Percentiles rank a stretch among this genome's conserved stretches.
Evolutionary conservation across 148 eudicot species (phyloP).

Genomic region (Cornus controversa): DNA sequence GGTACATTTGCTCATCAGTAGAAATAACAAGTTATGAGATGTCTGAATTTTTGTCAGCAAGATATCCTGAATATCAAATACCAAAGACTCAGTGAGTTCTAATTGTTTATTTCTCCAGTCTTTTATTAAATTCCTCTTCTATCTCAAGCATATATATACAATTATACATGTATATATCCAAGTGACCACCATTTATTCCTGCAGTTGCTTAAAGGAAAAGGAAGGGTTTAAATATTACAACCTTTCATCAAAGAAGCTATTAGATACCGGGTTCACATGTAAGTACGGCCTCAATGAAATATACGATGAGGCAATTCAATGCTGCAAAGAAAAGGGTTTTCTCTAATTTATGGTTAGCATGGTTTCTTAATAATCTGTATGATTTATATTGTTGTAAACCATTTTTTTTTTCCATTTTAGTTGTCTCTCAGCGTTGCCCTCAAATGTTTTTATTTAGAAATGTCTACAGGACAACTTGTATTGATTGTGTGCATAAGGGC

Average conservation of each 20-base stretch:
- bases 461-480: background rate
- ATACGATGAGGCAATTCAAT: constrained; percentile 23
- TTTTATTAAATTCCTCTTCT: background rate
- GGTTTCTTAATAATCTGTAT: background rate
- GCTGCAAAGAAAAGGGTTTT: constrained; percentile 36
- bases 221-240: background rate
- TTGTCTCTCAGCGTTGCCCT: background rate
- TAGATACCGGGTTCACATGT: constrained; percentile 27
- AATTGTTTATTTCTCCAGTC: background rate
- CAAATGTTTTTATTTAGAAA: background rate
- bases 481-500: background rate
- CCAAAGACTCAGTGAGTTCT: constrained; percentile 22
- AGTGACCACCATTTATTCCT: background rate
- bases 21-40: constrained; percentile 8
- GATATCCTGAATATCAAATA: constrained; percentile 27
- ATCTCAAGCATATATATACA: background rate
- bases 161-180: background rate
- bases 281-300: constrained; percentile 26
- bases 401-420: background rate
- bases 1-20: constrained; percentile 24
- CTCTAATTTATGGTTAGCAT: constrained; percentile 10
- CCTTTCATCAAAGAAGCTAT: constrained; percentile 27
- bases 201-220: background rate
- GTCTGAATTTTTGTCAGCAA: constrained; percentile 20
- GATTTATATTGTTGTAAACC: background rate